These are phyloP conservation scores for Cytospora chrysosperma DNA, from an alignment of 2,329 filamentous ascomycete genomes.

Conservation along the genomic window DNA sequence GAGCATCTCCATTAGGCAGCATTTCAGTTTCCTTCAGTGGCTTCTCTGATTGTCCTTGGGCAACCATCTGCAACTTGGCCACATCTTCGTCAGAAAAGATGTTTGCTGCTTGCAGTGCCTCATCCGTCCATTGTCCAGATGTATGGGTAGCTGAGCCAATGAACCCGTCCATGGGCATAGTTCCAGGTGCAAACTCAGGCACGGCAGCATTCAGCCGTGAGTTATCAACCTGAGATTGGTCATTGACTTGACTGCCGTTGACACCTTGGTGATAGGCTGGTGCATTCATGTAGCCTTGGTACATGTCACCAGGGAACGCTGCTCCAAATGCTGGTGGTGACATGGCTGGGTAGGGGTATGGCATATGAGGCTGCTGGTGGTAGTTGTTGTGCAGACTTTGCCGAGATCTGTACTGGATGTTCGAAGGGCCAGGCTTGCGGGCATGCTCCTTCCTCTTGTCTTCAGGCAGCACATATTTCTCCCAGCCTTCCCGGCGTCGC, in stretches of 20 bases:
- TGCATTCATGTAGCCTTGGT: conserved; percentile 35
- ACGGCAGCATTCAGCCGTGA: conserved; percentile 62
- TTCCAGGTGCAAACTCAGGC: conserved; percentile 57
- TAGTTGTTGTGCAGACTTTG: conserved; percentile 29
- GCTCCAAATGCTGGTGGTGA: conserved; percentile 15
- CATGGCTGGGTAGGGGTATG: conserved; percentile 31
- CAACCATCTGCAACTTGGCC: conserved; percentile 32
- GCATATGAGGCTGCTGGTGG: conserved; percentile 26
- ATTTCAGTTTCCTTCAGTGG: neutral
- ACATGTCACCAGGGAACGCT: conserved; percentile 27
- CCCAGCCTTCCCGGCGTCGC: conserved; percentile 73
- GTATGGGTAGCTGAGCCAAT: neutral
- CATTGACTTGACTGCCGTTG: conserved; percentile 37
- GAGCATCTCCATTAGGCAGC: conserved; percentile 17
- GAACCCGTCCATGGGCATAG: neutral
- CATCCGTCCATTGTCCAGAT: neutral
- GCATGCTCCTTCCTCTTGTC: conserved; percentile 71
- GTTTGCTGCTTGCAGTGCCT: conserved; percentile 32
- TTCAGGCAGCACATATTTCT: conserved; percentile 72
- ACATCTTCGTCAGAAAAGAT: conserved; percentile 34
- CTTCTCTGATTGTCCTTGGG: conserved; percentile 17
- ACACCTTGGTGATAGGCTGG: conserved; percentile 29
- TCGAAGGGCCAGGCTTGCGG: conserved; percentile 66
- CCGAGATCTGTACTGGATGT: conserved; percentile 33
- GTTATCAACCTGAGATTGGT: conserved; percentile 41